These are phyloP conservation scores for Carex myosuroides DNA, from an alignment of 176 grass and related monocot genomes.

Conservation along the genomic window DNA sequence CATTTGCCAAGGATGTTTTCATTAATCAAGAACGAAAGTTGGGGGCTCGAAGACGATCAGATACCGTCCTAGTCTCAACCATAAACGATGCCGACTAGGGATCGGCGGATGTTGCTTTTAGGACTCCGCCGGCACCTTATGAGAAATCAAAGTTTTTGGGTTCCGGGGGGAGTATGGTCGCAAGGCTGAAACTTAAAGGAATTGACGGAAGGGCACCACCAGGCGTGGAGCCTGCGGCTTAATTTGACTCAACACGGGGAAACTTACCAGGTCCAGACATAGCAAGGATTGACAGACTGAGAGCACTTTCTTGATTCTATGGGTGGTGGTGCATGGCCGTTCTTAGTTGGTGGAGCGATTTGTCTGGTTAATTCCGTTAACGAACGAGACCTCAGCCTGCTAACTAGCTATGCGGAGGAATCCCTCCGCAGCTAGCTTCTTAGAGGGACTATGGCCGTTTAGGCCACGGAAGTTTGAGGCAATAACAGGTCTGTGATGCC, in stretches of 20 bases:
- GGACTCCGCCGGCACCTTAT: constrained; percentile 23
- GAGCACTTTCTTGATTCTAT: too few relatives aligned
- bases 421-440: constrained; percentile 40
- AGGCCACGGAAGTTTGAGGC: constrained; percentile 54
- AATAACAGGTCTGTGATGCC: constrained; percentile 59
- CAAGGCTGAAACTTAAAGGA: constrained; percentile 32
- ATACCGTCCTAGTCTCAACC: constrained; percentile 46
- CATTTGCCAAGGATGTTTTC: constrained; percentile 74
- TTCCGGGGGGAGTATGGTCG: constrained; percentile 33
- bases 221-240: constrained; percentile 29
- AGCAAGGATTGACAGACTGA: too few relatives aligned
- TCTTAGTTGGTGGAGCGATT: constrained; percentile 26
- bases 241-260: constrained; percentile 36
- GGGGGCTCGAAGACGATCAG: constrained; percentile 63
- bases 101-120: constrained; percentile 31
- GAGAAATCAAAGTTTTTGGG: constrained; percentile 49
- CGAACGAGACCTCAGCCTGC: constrained; percentile 53
- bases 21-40: constrained; percentile 75
- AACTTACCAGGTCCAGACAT: constrained; percentile 41
- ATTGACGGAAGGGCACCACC: constrained; percentile 26
- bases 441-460: constrained; percentile 53
- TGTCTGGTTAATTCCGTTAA: constrained; percentile 55
- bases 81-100: constrained; percentile 26
- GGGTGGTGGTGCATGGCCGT: too few relatives aligned
- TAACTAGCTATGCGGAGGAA: constrained; percentile 48